Conservation (phyloP, 2,329 filamentous ascomycete genomes). For the Sporothrix humicola region DNA sequence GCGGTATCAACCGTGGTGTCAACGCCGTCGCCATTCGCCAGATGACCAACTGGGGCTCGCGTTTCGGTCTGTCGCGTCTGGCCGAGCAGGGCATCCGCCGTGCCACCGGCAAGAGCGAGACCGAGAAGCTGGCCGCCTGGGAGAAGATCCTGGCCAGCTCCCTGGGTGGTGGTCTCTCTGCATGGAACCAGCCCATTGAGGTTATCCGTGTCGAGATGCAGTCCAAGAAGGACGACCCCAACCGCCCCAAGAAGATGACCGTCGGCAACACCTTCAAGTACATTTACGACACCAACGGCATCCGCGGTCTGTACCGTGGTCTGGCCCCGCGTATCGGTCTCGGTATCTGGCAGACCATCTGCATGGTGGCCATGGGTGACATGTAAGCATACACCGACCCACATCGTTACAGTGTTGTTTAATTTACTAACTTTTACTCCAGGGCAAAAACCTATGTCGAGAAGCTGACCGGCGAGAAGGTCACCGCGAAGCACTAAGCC, state of each 20-base stretch:
- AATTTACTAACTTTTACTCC: slow-evolving; percentile 30
- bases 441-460: slow-evolving; percentile 72
- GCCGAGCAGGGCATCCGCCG: slow-evolving; percentile 87
- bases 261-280: slow-evolving; percentile 85
- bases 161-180: slow-evolving; percentile 89
- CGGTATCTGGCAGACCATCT: slow-evolving; percentile 98
- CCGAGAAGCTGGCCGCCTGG: slow-evolving; percentile 74
- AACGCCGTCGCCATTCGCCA: slow-evolving; percentile 98
- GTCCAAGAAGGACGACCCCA: slow-evolving; percentile 97
- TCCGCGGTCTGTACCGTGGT: slow-evolving; percentile 93
- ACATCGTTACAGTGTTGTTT: neutral
- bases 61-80: slow-evolving; percentile 91
- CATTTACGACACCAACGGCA: slow-evolving; percentile 87
- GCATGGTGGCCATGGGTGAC: slow-evolving; percentile 99
- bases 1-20: slow-evolving; percentile 97
- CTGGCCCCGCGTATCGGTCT: slow-evolving; percentile 93
- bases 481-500: slow-evolving; percentile 69
- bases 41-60: slow-evolving; percentile 98
- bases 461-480: slow-evolving; percentile 67
- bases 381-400: slow-evolving; percentile 69
- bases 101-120: slow-evolving; percentile 76
- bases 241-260: slow-evolving; percentile 98
- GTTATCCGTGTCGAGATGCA: slow-evolving; percentile 99
- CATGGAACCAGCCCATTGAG: slow-evolving; percentile 99
- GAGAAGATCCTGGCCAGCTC: slow-evolving; percentile 91